Conservation (phyloP, 495 filamentous ascomycete species). For the Filosporella fistucella region DNA sequence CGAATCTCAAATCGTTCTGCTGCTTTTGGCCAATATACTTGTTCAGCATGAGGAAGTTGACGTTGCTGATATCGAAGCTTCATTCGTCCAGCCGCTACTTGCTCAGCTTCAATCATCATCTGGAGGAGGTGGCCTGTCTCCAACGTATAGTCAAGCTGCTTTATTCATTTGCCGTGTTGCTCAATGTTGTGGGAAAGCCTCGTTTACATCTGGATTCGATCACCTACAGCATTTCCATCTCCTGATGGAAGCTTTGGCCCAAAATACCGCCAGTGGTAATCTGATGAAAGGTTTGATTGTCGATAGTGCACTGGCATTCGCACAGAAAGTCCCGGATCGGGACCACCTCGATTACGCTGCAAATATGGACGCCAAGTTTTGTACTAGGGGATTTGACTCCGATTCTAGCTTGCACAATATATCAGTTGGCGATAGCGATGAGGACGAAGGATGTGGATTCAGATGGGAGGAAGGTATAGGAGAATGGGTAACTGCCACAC, state of each 20-base stretch:
- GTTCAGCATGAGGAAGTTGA: neutral
- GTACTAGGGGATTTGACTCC: neutral
- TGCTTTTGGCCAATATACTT: slow-evolving; percentile 12
- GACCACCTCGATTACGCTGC: slow-evolving; percentile 22
- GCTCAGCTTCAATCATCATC: neutral
- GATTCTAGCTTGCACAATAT: neutral
- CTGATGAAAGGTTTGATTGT: slow-evolving; percentile 16
- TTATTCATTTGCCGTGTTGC: slow-evolving; percentile 31
- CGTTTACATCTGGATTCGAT: slow-evolving; percentile 28
- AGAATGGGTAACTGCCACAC: slow-evolving; percentile 44
- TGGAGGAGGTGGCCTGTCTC: neutral
- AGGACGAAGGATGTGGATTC: slow-evolving; percentile 21
- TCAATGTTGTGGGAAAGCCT: slow-evolving; percentile 29
- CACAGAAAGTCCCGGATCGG: slow-evolving; percentile 11
- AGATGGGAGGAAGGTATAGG: slow-evolving; percentile 51
- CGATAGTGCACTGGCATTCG: slow-evolving; percentile 22
- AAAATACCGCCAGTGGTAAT: neutral
- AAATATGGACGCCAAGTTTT: slow-evolving; percentile 10
- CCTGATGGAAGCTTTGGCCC: slow-evolving; percentile 4
- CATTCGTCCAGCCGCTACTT: too few relatives aligned
- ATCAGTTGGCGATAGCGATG: neutral
- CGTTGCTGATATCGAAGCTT: too few relatives aligned
- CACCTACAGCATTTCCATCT: slow-evolving; percentile 28
- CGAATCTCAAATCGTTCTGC: neutral
- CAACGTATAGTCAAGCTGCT: slow-evolving; percentile 21